Percentiles rank a stretch among this genome's conserved stretches.
Evolutionary conservation across 768 basidiomycete species (phyloP).

Genomic region (Lactarius hengduanensis): DNA sequence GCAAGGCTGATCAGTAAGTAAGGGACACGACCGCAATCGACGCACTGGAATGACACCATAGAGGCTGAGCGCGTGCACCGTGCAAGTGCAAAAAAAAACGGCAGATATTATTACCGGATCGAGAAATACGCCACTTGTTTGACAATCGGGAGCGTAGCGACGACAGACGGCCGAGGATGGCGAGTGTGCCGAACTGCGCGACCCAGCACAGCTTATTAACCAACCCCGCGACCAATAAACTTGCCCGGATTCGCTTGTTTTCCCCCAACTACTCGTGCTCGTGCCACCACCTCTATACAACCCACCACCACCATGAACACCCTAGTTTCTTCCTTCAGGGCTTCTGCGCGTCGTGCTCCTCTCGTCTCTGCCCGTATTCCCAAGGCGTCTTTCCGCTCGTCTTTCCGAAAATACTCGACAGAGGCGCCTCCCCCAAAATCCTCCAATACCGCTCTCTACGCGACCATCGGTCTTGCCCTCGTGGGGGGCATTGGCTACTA

Average conservation of each 20-base stretch:
- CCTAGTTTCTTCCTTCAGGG: constrained; percentile 17
- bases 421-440: constrained; percentile 47
- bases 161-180: no score
- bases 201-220: no score
- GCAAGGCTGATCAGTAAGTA: not conserved
- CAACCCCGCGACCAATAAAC: not conserved
- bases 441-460: constrained; percentile 54
- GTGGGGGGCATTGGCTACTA: constrained; percentile 66
- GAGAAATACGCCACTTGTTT: not conserved
- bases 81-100: not conserved
- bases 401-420: constrained; percentile 62
- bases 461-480: constrained; percentile 58
- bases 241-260: not conserved
- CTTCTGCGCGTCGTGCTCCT: constrained; percentile 28
- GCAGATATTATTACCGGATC: not conserved
- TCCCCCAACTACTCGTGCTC: not conserved
- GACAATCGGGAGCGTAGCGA: no score
- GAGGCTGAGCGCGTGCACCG: not conserved
- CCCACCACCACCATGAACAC: constrained; percentile 19
- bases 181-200: no score
- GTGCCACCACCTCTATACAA: not conserved
- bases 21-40: constrained; percentile 26
- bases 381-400: constrained; percentile 35
- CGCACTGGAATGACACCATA: constrained; percentile 31
- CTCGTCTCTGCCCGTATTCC: constrained; percentile 23